phyloP scores from a whole-genome alignment of 2,329 filamentous ascomycete species.

The Incumbomyces lentus region DNA sequence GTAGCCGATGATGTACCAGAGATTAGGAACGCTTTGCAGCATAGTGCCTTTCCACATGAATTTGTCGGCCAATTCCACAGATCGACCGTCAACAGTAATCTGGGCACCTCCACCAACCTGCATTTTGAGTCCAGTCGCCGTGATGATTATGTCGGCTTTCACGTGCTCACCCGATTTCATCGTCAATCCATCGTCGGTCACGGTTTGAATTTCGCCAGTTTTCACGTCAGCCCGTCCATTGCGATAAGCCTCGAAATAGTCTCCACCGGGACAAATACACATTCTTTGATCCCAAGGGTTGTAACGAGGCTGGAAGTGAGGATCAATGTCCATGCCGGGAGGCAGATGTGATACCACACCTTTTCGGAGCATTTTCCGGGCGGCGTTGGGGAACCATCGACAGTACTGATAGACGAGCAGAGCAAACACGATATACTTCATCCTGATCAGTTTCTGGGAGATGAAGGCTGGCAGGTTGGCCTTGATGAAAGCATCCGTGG shows the following conservation, averaged over 20 bases:
- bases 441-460: constrained; percentile 15
- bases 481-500: constrained; percentile 12
- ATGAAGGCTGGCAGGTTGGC: constrained; percentile 13
- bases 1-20: constrained; percentile 33
- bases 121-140: constrained; percentile 35
- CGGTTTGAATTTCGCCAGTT: constrained; percentile 44
- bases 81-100: constrained; percentile 29
- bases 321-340: constrained; percentile 39
- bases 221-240: constrained; percentile 43
- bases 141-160: constrained; percentile 34
- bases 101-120: constrained; percentile 29
- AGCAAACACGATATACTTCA: constrained; percentile 13
- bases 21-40: constrained; percentile 36
- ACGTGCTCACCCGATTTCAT: constrained; percentile 35
- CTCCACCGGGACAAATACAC: constrained; percentile 55
- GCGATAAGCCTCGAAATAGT: constrained; percentile 46
- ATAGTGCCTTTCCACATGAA: constrained; percentile 35
- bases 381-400: constrained; percentile 15
- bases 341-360: constrained; percentile 17
- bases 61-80: constrained; percentile 25
- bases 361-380: constrained; percentile 11
- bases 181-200: constrained; percentile 40
- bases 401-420: constrained; percentile 19
- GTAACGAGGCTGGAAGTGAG: constrained; percentile 56
- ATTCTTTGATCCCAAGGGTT: constrained; percentile 65